Evolutionary conservation across 495 filamentous ascomycete species (phyloP), one percentile per base, ranked within the genome.

Genomic region (Penicillium lagena): DNA sequence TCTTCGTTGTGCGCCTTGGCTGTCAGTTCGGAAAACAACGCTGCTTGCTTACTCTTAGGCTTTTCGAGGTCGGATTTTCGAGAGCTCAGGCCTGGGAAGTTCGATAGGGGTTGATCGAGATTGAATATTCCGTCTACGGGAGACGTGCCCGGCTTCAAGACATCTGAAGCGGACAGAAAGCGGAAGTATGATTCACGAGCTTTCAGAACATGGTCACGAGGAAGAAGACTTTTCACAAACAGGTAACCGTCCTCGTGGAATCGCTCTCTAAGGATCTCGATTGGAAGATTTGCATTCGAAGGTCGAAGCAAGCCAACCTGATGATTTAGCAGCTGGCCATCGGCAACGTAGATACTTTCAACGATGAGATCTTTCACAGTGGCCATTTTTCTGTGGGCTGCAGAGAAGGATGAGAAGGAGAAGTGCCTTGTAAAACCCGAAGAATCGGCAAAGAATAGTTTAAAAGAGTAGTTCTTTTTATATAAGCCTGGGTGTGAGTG

Each of bases 111-210:
- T 12, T 45, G 37, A 13, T 34, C 34, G 7, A 66, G 66, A 45
- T 68, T 61, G 51, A 76, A 80, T 43, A 66, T 62, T 15, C 64
- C 62, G 9, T 62, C 50, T 13, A 52, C 52, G 0, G 58, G 47
- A 31, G 50, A 42, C 14, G 47, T 55, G 15, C 40, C 42, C 1
- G 47, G 40, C 49, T 64, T 58, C 31, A 80, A 61, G 1, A 80
- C 59, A 0, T 71, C 73, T 7, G 63, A 71, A n/a, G 70, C 71
- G 0, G 55, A 52, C 33, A 78, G 56, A 38, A 70, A 60, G 12
- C 52, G 31, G 45, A 79, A 79, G 50, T 80, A 80, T 50, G 63
- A 43, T 45, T 69, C 57, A 15, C 76, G 60, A 15, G 69, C 68
- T 35, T 64, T 61, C 22, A 73, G 49, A 9, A 79, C 71, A 44